Conservation (phyloP, 768 basidiomycete genomes). For the Leccinum rimulosum region DNA sequence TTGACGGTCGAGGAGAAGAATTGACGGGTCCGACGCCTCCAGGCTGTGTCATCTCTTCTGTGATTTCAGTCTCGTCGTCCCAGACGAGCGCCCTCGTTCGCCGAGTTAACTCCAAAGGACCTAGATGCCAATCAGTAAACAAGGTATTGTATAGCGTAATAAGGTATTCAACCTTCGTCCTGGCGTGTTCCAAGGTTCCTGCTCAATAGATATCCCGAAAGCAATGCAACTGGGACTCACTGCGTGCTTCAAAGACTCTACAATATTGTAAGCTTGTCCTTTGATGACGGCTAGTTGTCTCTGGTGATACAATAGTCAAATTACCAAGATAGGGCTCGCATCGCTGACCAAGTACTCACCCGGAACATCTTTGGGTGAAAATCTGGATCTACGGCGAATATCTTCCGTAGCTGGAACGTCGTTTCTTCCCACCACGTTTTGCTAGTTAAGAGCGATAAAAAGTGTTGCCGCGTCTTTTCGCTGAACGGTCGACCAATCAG, state of each 20-base stretch:
- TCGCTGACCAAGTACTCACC: constrained; percentile 38
- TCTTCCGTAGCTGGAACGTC: constrained; percentile 67
- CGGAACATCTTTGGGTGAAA: constrained; percentile 90
- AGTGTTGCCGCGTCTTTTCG: constrained; percentile 75
- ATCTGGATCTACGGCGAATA: constrained; percentile 81
- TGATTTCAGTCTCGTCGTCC: constrained; percentile 80
- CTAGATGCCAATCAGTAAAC: constrained; percentile 36
- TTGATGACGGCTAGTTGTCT: constrained; percentile 91
- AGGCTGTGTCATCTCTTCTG: constrained; percentile 46
- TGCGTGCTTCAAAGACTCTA: constrained; percentile 75
- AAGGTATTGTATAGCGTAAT: background rate
- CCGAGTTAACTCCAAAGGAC: constrained; percentile 89
- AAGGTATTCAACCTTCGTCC: constrained; percentile 64
- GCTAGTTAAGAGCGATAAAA: constrained; percentile 77
- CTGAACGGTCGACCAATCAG: constrained; percentile 85
- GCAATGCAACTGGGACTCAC: constrained; percentile 41
- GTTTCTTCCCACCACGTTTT: constrained; percentile 92
- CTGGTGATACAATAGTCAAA: constrained; percentile 34
- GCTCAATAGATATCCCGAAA: background rate
- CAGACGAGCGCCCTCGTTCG: constrained; percentile 77
- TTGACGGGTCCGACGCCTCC: constrained; percentile 34
- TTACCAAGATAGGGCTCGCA: constrained; percentile 1
- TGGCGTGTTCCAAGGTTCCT: constrained; percentile 28
- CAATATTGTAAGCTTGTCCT: constrained; percentile 89
- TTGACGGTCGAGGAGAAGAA: constrained; percentile 58